Conservation (phyloP, 2,329 filamentous ascomycete species). For the Aspergillus pseudoterreus region DNA sequence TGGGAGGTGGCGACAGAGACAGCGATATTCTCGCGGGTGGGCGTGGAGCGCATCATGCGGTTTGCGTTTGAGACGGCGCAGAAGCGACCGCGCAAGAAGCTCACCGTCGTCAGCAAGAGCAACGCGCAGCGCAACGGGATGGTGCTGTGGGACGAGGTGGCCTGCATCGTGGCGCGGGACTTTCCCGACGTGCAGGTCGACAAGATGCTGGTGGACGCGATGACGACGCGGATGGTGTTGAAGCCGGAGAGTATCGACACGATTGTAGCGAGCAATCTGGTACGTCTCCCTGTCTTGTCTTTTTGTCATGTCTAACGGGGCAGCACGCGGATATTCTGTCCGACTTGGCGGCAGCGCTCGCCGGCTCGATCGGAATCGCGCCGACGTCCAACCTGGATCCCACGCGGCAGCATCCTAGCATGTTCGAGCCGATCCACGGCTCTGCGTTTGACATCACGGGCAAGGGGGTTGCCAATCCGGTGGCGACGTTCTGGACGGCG, state of each 20-base stretch:
- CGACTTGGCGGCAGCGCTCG: conserved; percentile 66
- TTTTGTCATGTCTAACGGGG: background rate
- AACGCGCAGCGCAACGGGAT: conserved; percentile 65
- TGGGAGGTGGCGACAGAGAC: conserved; percentile 64
- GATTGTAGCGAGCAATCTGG: conserved; percentile 60
- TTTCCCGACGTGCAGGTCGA: conserved; percentile 60
- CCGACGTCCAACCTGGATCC: conserved; percentile 68
- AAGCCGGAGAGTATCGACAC: conserved; percentile 59
- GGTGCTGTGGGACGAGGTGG: conserved; percentile 66
- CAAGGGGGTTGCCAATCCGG: conserved; percentile 58
- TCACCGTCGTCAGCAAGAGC: conserved; percentile 64
- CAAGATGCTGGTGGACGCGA: conserved; percentile 66
- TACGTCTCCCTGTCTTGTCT: conserved; percentile 13
- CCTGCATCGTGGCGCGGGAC: conserved; percentile 51
- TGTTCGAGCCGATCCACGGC: conserved; percentile 64
- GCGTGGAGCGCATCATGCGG: conserved; percentile 57
- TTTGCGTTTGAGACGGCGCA: conserved; percentile 62
- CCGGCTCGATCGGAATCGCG: conserved; percentile 69
- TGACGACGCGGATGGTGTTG: conserved; percentile 62
- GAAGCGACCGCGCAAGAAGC: conserved; percentile 52
- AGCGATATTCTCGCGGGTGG: conserved; percentile 60
- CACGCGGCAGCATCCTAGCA: conserved; percentile 55
- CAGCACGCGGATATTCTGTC: conserved; percentile 63
- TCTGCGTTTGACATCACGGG: conserved; percentile 64
- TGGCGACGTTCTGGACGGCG: conserved; percentile 66